phyloP scores from a whole-genome alignment of 345 rosid species.

The Lenwebbia sp. region DNA sequence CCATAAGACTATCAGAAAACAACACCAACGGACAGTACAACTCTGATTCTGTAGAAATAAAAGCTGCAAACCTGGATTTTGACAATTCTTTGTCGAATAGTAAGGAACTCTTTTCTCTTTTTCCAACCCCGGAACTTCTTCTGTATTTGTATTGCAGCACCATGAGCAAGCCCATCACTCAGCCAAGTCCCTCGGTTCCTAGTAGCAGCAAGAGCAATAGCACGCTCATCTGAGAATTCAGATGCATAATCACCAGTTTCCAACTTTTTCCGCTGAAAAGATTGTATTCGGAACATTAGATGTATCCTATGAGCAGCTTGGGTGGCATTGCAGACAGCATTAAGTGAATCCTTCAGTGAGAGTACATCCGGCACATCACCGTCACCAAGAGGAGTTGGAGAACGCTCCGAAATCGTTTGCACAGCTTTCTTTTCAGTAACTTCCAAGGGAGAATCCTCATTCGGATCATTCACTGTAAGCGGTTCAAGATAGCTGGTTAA shows the following conservation, averaged over 20 bases:
- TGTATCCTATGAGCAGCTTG: constrained; percentile 87
- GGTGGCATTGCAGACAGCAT: constrained; percentile 82
- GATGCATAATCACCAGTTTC: constrained; percentile 29
- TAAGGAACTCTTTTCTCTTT: constrained; percentile 74
- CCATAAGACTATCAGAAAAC: neutral
- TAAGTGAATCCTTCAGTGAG: constrained; percentile 77
- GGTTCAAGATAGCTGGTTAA: constrained; percentile 55
- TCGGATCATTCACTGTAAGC: constrained; percentile 50
- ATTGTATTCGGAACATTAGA: constrained; percentile 78
- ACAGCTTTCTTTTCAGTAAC: constrained; percentile 33
- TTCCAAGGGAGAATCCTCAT: constrained; percentile 26
- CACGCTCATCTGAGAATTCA: constrained; percentile 32
- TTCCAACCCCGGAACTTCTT: constrained; percentile 88
- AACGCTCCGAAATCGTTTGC: constrained; percentile 56
- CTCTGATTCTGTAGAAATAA: neutral
- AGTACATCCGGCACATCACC: constrained; percentile 47
- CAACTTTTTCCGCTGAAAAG: constrained; percentile 68
- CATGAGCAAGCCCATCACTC: constrained; percentile 30
- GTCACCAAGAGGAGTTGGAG: constrained; percentile 41
- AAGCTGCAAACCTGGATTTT: constrained; percentile 61
- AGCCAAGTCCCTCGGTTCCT: constrained; percentile 31
- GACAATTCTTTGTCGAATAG: constrained; percentile 73
- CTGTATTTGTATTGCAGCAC: constrained; percentile 84
- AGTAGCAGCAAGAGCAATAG: constrained; percentile 40
- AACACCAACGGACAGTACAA: neutral